Evolutionary conservation across 495 filamentous ascomycete genomes (phyloP).

Genomic region (Talaromyces stipitatus): DNA sequence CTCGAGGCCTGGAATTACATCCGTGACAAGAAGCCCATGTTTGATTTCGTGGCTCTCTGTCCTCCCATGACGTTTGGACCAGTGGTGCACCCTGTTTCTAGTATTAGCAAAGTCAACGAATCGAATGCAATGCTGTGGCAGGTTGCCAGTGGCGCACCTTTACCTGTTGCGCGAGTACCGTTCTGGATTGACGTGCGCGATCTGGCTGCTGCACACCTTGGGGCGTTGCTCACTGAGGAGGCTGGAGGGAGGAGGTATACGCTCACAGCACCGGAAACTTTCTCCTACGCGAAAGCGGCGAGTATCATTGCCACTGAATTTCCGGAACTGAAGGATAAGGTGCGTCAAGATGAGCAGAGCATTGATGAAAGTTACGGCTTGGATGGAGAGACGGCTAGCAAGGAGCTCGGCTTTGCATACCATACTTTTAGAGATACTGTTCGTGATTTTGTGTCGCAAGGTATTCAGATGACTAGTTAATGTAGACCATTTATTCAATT

Average conservation of each 20-base stretch:
- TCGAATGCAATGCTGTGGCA: conserved; percentile 23
- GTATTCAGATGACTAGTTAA: not conserved
- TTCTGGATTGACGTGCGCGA: conserved; percentile 41
- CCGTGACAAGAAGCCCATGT: not conserved
- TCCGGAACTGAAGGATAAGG: not conserved
- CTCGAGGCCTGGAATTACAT: not conserved
- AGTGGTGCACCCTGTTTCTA: conserved; percentile 23
- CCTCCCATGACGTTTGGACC: conserved; percentile 37
- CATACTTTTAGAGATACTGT: not conserved
- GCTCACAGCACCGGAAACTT: not conserved
- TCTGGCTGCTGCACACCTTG: conserved; percentile 27
- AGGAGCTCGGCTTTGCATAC: not conserved
- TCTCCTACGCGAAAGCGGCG: not conserved
- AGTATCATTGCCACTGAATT: not conserved
- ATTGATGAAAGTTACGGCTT: not conserved
- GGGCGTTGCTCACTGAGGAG: not conserved
- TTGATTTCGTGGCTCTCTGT: not conserved
- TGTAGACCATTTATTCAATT: not conserved
- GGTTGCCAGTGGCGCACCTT: conserved; percentile 13
- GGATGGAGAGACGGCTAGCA: not conserved
- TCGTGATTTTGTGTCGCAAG: not conserved
- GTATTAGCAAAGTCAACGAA: conserved; percentile 25
- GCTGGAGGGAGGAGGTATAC: not conserved
- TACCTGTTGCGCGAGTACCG: not conserved
- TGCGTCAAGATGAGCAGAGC: not conserved